phyloP scores from a whole-genome alignment of 495 filamentous ascomycete species.

The Penicillium canescens region DNA sequence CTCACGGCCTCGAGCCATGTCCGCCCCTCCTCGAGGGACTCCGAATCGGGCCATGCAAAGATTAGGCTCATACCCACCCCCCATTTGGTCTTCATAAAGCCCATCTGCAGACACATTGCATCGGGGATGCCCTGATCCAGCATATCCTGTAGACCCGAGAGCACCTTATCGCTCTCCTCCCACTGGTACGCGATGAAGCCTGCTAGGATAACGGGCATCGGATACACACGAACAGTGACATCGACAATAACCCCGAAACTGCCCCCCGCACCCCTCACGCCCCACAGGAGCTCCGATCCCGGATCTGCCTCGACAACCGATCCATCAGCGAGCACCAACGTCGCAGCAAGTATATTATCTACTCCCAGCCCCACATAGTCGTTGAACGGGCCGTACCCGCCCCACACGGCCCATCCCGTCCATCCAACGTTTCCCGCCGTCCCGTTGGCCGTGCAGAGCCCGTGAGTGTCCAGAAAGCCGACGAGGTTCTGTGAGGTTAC shows the following conservation, averaged over 20 bases:
- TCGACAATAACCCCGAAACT: conserved; percentile 49
- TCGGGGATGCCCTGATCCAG: not conserved
- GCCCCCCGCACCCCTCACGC: conserved; percentile 39
- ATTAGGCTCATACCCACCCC: not conserved
- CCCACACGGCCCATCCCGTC: conserved; percentile 11
- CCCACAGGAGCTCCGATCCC: conserved; percentile 38
- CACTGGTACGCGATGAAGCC: conserved; percentile 5
- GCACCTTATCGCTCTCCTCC: not conserved
- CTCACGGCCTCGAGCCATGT: conserved; percentile 3
- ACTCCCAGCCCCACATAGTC: conserved; percentile 22
- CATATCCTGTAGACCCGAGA: not conserved
- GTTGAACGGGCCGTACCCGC: conserved; percentile 31
- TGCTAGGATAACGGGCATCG: conserved; percentile 5
- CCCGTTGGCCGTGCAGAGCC: conserved; percentile 2
- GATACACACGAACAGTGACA: conserved; percentile 23
- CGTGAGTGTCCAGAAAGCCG: conserved; percentile 5
- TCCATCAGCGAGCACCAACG: conserved; percentile 27
- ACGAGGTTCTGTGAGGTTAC: conserved; percentile 1
- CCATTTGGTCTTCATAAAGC: not conserved
- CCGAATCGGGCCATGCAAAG: not conserved
- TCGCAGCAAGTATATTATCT: conserved; percentile 33
- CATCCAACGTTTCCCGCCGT: conserved; percentile 4
- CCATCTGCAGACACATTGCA: conserved; percentile 3
- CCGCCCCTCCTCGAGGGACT: not conserved
- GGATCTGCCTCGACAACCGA: conserved; percentile 23